phyloP scores from a whole-genome alignment of 192 early-diverging fungal species.

The Chytriomyces sp. region DNA sequence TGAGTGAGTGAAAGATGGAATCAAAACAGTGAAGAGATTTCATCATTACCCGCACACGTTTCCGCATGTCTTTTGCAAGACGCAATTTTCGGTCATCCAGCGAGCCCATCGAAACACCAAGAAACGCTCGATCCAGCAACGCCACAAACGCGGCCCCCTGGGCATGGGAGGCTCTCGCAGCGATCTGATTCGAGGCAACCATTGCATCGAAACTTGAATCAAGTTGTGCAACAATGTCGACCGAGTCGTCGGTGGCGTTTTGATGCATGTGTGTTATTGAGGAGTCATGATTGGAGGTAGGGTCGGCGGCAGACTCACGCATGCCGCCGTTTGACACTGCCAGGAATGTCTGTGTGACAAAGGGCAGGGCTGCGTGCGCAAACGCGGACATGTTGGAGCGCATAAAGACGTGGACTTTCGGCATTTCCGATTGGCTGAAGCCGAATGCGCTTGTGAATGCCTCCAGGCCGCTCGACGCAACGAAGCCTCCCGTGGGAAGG shows the following conservation, averaged over 20 bases:
- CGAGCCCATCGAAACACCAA: not conserved
- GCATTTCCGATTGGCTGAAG: not conserved
- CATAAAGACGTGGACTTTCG: conserved; percentile 3
- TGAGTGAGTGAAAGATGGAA: not conserved
- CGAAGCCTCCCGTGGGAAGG: conserved; percentile 93
- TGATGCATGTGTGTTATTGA: not conserved
- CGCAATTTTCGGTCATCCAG: no score
- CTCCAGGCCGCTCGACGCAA: conserved; percentile 90
- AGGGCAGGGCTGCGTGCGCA: conserved; percentile 14
- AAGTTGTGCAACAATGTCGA: not conserved
- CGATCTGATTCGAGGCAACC: conserved; percentile 57
- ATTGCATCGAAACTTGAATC: conserved; percentile 17
- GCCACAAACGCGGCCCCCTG: conserved; percentile 65
- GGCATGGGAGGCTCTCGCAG: conserved; percentile 68
- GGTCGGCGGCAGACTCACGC: no score
- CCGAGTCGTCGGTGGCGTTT: not conserved
- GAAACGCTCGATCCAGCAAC: conserved; percentile 18
- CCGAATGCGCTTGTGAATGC: conserved; percentile 70
- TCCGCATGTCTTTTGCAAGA: no score
- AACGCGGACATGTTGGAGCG: conserved; percentile 3
- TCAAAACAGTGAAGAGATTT: no score
- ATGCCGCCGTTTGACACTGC: no score
- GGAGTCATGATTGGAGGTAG: not conserved
- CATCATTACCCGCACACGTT: no score
- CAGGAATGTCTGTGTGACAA: not conserved